Base-by-base conservation (phyloP, 305 asterid species). In the Fraxinus sp. region DNA sequence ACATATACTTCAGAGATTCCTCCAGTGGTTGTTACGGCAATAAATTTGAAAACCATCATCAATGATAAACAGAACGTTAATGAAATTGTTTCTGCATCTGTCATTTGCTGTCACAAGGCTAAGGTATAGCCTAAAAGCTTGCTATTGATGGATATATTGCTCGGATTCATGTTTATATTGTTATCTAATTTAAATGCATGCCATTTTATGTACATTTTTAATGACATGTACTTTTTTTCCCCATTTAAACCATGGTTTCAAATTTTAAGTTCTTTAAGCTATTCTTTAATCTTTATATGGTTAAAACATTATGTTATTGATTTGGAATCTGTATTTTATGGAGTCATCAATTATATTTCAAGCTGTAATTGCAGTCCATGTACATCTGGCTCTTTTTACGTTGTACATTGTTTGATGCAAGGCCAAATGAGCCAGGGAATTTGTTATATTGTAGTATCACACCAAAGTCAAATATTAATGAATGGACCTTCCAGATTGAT, bases 31-130 rank as follows among this genome's bases (percentile, higher is more conserved):
- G 98, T 97, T 83, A 89, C 98, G 0, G 90, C 98, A 84, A 88
- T 96, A 85, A 96, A 91, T 90, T 86, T 94, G 89, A 96, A 96
- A 90, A 96, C 98, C 80, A 83, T 89, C 78, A 87, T 89, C 90
- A 94, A 96, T 82, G 98, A 91, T 81, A 94, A 91, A 81, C 93
- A 91, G 76, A 96, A 94, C 78, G 86, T 86, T 22, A 94, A 96
- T 77, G 99, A 97, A 89, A 91, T 97, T 85, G 94, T 92, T 81
- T 92, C 98, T 82, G 99, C 98, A 85, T 95, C 98, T 88, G 92
- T 97, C 84, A 88, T 97, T 82, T 90, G 97, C 91, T 97, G 98
- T 91, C 94, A 95, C 57, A 89, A 82, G 88, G 98, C 91, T 77
- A 97, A 95, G 99, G 99, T 95, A 91, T 79, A 79, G 62, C 85